phyloP scores from a whole-genome alignment of 176 grass and related monocot genomes.

The Thalia dealbata region DNA sequence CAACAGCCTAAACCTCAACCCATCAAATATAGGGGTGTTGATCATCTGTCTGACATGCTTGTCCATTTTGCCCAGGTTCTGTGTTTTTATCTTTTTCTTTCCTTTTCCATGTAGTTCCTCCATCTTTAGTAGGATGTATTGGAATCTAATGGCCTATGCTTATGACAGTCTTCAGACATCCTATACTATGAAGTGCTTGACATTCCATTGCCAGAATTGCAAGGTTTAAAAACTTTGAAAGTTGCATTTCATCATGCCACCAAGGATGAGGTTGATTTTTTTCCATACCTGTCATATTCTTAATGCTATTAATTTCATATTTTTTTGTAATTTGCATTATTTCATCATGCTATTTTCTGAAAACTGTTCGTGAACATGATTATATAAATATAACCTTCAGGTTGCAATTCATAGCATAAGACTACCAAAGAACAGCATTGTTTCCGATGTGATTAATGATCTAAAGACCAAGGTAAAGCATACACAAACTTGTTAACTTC shows the following conservation, averaged over 20 bases:
- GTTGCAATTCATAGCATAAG: slow-evolving; percentile 76
- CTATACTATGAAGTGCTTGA: slow-evolving; percentile 95
- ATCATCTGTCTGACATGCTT: slow-evolving; percentile 86
- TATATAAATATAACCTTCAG: slow-evolving; percentile 19
- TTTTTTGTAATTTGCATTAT: neutral
- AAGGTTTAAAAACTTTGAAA: slow-evolving; percentile 89
- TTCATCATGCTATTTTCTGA: neutral
- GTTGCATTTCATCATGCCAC: slow-evolving; percentile 91
- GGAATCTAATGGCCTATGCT: slow-evolving; percentile 1
- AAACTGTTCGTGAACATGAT: neutral
- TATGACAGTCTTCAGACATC: slow-evolving; percentile 68
- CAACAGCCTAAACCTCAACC: slow-evolving; percentile 96
- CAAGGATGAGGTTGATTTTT: slow-evolving; percentile 73
- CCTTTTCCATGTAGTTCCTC: neutral
- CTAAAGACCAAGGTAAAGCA: slow-evolving; percentile 74
- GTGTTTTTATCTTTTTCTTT: neutral
- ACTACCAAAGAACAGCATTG: slow-evolving; percentile 87
- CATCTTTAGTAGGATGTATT: neutral
- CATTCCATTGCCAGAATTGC: slow-evolving; percentile 87
- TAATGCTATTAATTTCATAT: slow-evolving; percentile 5
- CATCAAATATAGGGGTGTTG: slow-evolving; percentile 64
- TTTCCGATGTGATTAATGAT: slow-evolving; percentile 75
- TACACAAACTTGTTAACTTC: neutral
- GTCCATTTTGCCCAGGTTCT: slow-evolving; percentile 84
- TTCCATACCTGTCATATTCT: slow-evolving; percentile 6